Evolutionary conservation across 2,329 filamentous ascomycete species (phyloP).

Genomic region (Exserohilum turcica): DNA sequence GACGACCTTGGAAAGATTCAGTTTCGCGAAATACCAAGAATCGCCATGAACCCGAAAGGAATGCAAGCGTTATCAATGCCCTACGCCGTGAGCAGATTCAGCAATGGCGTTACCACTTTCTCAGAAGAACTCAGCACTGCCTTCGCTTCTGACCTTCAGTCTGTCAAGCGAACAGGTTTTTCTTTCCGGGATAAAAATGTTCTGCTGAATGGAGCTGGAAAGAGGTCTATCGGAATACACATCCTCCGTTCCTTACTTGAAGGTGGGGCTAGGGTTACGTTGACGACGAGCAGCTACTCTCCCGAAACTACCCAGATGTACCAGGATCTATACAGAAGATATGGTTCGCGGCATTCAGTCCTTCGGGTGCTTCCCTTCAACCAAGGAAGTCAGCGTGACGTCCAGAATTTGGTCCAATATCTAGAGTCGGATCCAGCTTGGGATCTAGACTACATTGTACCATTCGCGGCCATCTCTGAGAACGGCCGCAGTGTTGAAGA

Average conservation of each 20-base stretch:
- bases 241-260: conserved; percentile 95
- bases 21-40: no score
- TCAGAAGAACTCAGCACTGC: conserved; percentile 95
- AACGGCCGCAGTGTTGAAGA: conserved; percentile 96
- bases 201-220: conserved; percentile 97
- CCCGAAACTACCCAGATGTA: conserved; percentile 98
- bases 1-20: no score
- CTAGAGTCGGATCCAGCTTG: conserved; percentile 93
- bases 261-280: conserved; percentile 93
- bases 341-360: conserved; percentile 90
- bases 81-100: no score
- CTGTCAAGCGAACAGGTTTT: conserved; percentile 83
- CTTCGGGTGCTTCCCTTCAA: conserved; percentile 99
- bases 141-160: conserved; percentile 89
- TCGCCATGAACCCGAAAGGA: no score
- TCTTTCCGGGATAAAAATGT: conserved; percentile 94
- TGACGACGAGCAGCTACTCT: conserved; percentile 97
- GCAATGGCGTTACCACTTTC: no score
- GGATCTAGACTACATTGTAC: conserved; percentile 95
- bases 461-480: conserved; percentile 96
- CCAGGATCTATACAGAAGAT: conserved; percentile 96
- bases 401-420: conserved; percentile 90
- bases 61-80: no score
- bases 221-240: conserved; percentile 95
- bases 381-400: conserved; percentile 96